These are phyloP conservation scores for Fibroporia radiculosa DNA, from an alignment of 768 basidiomycete species.

Conservation along the genomic window DNA sequence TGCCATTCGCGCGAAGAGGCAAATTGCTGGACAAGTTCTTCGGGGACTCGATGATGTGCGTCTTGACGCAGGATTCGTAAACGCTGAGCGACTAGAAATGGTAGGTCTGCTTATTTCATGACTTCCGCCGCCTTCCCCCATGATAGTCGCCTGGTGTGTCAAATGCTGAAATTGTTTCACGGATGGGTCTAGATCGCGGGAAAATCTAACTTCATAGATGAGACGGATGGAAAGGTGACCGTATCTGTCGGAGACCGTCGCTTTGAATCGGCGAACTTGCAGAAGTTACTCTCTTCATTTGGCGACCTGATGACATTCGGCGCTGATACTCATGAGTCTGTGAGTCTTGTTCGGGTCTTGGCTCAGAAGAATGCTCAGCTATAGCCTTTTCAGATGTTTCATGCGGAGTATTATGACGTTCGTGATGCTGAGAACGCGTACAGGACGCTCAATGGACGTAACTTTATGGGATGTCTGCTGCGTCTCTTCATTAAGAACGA, in stretches of 20 bases:
- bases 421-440: slow-evolving; percentile 48
- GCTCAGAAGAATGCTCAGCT: neutral
- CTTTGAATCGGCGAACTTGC: slow-evolving; percentile 17
- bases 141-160: neutral
- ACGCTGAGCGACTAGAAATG: slow-evolving; percentile 7
- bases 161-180: neutral
- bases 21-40: slow-evolving; percentile 12
- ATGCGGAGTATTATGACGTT: slow-evolving; percentile 63
- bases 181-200: slow-evolving; percentile 41
- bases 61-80: slow-evolving; percentile 4
- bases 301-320: slow-evolving; percentile 25
- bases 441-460: slow-evolving; percentile 38
- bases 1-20: slow-evolving; percentile 32
- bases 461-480: slow-evolving; percentile 46
- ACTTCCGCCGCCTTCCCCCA: neutral
- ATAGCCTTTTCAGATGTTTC: slow-evolving; percentile 31
- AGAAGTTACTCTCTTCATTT: slow-evolving; percentile 22
- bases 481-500: slow-evolving; percentile 31
- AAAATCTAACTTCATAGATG: slow-evolving; percentile 40
- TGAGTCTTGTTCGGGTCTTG: slow-evolving; percentile 4
- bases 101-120: slow-evolving; percentile 1
- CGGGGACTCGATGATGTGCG: slow-evolving; percentile 14
- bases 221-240: slow-evolving; percentile 44
- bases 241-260: slow-evolving; percentile 32
- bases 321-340: slow-evolving; percentile 13